Percentiles rank a stretch among this genome's conserved stretches.
These are phyloP conservation scores for Psidium friedrichsthalianum DNA, from an alignment of 345 rosid genomes.

Conservation along the genomic window DNA sequence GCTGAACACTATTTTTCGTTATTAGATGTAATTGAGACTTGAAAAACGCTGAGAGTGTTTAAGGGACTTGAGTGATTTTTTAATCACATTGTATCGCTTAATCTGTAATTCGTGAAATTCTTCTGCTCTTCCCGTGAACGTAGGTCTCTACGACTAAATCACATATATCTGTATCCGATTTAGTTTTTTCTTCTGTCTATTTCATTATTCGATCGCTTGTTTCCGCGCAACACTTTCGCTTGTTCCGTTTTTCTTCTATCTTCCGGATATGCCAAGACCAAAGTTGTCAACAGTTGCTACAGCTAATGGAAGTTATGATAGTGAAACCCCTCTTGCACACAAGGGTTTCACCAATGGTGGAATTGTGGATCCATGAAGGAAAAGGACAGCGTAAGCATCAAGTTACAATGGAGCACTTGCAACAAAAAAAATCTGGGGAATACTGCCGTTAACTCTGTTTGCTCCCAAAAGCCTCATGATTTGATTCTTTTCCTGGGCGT, in stretches of 20 bases:
- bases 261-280: background rate
- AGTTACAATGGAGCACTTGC: background rate
- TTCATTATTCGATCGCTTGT: constrained; percentile 1
- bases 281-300: background rate
- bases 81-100: no score
- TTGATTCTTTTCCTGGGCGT: background rate
- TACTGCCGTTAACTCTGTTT: background rate
- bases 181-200: no score
- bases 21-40: no score
- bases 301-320: background rate
- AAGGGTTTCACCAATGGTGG: background rate
- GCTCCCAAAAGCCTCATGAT: background rate
- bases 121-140: no score
- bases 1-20: no score
- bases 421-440: background rate
- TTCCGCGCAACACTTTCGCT: constrained; percentile 19
- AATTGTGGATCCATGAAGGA: background rate
- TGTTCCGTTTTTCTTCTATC: background rate
- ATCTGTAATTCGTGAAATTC: no score
- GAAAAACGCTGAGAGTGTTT: no score
- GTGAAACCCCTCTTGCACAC: background rate
- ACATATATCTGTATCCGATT: no score
- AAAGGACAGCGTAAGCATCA: background rate
- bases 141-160: no score
- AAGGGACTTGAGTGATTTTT: no score